phyloP scores from a whole-genome alignment of 306 rosid species.

The Vicia villosa region DNA sequence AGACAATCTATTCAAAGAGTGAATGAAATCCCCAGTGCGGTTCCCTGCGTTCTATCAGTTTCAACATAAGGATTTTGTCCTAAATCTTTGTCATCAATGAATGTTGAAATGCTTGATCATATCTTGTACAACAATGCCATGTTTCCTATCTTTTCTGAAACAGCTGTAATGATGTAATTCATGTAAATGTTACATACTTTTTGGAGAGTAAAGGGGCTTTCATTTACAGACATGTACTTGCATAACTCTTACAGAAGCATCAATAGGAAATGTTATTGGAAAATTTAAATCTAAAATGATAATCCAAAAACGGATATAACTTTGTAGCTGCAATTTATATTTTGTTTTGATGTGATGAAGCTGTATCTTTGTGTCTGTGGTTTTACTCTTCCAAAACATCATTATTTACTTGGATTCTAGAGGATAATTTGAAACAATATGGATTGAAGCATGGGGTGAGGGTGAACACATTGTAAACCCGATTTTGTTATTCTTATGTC shows the following conservation, averaged over 20 bases:
- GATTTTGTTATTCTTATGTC: too few species aligned
- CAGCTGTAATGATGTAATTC: constrained; percentile 28
- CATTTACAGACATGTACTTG: constrained; percentile 2
- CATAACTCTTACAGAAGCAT: constrained; percentile 25
- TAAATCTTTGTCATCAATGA: constrained; percentile 28
- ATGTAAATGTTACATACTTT: constrained; percentile 38
- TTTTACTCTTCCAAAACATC: neutral
- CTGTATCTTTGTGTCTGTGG: neutral
- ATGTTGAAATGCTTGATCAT: constrained; percentile 34
- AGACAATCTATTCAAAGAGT: constrained; percentile 41
- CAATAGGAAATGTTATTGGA: constrained; percentile 14
- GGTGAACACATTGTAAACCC: too few species aligned
- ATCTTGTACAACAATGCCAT: constrained; percentile 36
- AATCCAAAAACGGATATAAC: constrained; percentile 17
- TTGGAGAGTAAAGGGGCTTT: constrained; percentile 32
- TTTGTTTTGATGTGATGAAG: neutral
- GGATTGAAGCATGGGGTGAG: too few species aligned
- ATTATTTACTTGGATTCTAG: too few species aligned
- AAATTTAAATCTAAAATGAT: constrained; percentile 19
- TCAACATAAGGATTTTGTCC: constrained; percentile 42
- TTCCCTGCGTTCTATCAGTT: constrained; percentile 40
- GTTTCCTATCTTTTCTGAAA: constrained; percentile 32
- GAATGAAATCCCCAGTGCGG: constrained; percentile 41
- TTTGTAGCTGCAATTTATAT: neutral
- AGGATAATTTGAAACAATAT: too few species aligned